Evolutionary conservation across 345 rosid genomes (phyloP).

Genomic region (Dipteronia sinensis): DNA sequence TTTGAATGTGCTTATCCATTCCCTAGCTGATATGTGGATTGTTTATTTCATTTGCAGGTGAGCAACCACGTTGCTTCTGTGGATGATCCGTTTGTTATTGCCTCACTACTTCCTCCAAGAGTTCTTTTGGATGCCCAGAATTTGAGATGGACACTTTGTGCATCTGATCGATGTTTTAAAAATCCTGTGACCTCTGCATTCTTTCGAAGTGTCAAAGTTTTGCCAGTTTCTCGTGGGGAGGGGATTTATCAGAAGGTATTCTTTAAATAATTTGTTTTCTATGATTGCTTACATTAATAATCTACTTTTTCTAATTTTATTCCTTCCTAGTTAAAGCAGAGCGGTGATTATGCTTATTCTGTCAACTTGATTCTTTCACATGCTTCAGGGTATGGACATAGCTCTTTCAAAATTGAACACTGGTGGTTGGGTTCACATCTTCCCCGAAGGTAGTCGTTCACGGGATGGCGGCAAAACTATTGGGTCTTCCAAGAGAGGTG

Average conservation of each 20-base stretch:
- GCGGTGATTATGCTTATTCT: not conserved
- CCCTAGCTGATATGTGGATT: not conserved
- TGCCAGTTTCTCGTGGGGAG: conserved; percentile 92
- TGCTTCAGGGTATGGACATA: conserved; percentile 88
- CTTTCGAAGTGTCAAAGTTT: conserved; percentile 81
- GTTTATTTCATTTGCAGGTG: conserved; percentile 51
- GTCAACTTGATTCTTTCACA: conserved; percentile 14
- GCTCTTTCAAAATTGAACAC: conserved; percentile 82
- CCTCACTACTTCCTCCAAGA: conserved; percentile 83
- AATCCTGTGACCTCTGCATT: conserved; percentile 90
- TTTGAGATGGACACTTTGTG: conserved; percentile 96
- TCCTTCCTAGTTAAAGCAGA: not conserved
- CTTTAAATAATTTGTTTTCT: not conserved
- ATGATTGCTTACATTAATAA: not conserved
- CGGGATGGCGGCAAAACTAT: conserved; percentile 93
- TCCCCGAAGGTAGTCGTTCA: conserved; percentile 96
- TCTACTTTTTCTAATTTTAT: not conserved
- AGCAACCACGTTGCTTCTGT: conserved; percentile 98
- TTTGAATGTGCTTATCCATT: not conserved
- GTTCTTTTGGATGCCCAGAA: conserved; percentile 84
- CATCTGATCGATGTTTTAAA: conserved; percentile 85
- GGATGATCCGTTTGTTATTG: conserved; percentile 93
- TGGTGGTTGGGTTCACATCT: conserved; percentile 99
- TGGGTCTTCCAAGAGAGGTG: conserved; percentile 85
- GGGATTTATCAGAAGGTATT: conserved; percentile 94